Percentiles rank a stretch among this genome's conserved stretches.
phyloP scores from a whole-genome alignment of 1,284 basidiomycete genomes.

The Apiotrichum brassicae region DNA sequence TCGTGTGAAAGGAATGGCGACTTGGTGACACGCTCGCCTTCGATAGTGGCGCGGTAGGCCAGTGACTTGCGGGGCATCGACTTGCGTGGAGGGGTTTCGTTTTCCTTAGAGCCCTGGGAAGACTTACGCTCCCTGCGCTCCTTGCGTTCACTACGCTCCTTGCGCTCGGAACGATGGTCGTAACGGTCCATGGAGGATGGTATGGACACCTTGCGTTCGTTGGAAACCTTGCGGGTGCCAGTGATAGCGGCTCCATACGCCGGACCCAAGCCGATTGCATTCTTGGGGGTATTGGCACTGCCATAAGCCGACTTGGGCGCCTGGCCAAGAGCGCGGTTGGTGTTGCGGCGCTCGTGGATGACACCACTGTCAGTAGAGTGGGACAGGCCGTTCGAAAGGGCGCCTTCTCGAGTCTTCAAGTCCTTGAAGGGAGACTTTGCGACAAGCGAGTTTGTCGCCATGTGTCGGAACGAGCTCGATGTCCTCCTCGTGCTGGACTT shows the following conservation, averaged over 20 bases:
- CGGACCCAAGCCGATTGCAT: constrained; percentile 37
- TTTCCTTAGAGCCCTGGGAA: neutral
- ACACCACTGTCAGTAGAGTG: constrained; percentile 18
- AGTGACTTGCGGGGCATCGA: constrained; percentile 56
- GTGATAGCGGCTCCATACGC: constrained; percentile 22
- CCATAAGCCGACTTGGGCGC: constrained; percentile 29
- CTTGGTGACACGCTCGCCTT: constrained; percentile 72
- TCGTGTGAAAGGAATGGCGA: constrained; percentile 62
- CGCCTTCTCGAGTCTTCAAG: constrained; percentile 24
- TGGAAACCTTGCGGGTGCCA: constrained; percentile 36
- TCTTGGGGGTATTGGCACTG: constrained; percentile 29
- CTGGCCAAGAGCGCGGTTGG: constrained; percentile 28
- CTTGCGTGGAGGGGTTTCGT: neutral
- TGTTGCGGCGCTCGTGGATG: constrained; percentile 33
- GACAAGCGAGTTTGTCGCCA: constrained; percentile 73
- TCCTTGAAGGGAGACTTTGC: constrained; percentile 81
- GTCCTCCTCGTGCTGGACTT: constrained; percentile 53
- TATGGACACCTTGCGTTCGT: constrained; percentile 26
- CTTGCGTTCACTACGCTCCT: constrained; percentile 17
- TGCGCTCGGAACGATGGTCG: constrained; percentile 14
- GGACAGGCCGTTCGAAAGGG: constrained; percentile 23
- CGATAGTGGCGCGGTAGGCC: constrained; percentile 63
- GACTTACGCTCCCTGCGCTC: neutral
- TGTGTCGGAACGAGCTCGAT: constrained; percentile 74
- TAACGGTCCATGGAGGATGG: constrained; percentile 18